Percentiles rank a stretch among this genome's conserved stretches.
These are phyloP conservation scores for Naegleria fowleri DNA, from an alignment of 208 protist genomes.

Conservation along the genomic window DNA sequence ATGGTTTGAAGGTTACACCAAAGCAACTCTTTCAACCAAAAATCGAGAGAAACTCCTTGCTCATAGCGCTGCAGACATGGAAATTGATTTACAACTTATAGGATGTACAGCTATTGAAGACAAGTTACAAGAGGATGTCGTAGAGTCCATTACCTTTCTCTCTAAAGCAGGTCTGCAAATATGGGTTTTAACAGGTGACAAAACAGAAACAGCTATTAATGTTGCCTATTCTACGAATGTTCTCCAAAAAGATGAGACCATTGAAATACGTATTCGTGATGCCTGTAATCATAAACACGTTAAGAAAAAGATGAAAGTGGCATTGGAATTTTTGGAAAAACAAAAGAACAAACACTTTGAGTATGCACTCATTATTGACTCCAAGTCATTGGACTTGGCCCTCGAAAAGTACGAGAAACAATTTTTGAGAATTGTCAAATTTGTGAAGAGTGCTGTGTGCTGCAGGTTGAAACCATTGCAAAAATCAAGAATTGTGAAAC, in stretches of 20 bases:
- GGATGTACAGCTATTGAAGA: slow-evolving; percentile 89
- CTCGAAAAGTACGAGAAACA: slow-evolving; percentile 45
- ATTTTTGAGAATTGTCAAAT: slow-evolving; percentile 61
- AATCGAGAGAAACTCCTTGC: slow-evolving; percentile 56
- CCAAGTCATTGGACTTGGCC: slow-evolving; percentile 32
- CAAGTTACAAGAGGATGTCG: slow-evolving; percentile 85
- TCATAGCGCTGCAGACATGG: slow-evolving; percentile 59
- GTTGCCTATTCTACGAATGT: slow-evolving; percentile 65
- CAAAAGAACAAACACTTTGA: slow-evolving; percentile 18
- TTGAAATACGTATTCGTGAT: slow-evolving; percentile 35
- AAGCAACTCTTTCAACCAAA: slow-evolving; percentile 56
- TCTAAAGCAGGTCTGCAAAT: slow-evolving; percentile 75
- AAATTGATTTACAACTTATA: slow-evolving; percentile 71
- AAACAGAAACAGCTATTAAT: slow-evolving; percentile 92
- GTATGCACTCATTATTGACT: slow-evolving; percentile 1
- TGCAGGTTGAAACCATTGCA: slow-evolving; percentile 71
- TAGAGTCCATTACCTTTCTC: slow-evolving; percentile 78
- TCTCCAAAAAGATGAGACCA: slow-evolving; percentile 48
- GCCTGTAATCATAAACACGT: neutral
- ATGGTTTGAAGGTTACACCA: slow-evolving; percentile 59
- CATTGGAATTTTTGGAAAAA: neutral
- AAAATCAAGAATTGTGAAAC: slow-evolving; percentile 62
- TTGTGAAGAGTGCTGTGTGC: slow-evolving; percentile 64
- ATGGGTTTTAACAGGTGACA: slow-evolving; percentile 97
- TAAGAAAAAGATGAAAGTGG: slow-evolving; percentile 31